Evolutionary conservation across 768 basidiomycete species (phyloP).

Genomic region (Daedalea quercina): DNA sequence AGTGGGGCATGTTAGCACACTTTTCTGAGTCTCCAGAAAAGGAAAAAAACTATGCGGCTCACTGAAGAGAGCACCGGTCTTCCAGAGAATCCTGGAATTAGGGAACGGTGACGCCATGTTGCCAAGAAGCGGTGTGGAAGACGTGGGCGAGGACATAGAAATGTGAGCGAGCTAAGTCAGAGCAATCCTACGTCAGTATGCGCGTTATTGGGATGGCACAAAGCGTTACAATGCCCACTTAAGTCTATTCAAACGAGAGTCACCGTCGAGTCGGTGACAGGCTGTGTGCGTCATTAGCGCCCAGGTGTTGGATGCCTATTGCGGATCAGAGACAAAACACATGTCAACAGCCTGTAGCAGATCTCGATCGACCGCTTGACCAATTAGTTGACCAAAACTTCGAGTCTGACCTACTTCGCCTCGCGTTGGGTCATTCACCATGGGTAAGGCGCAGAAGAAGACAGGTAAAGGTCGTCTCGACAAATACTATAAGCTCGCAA

Average conservation of each 20-base stretch:
- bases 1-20: background rate
- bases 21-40: background rate
- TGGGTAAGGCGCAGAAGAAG: conserved; percentile 73
- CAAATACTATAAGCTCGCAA: conserved; percentile 96
- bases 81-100: conserved; percentile 19
- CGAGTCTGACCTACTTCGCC: background rate
- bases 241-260: too few relatives aligned
- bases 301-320: background rate
- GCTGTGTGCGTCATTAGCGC: too few relatives aligned
- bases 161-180: background rate
- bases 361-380: background rate
- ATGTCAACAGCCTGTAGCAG: background rate
- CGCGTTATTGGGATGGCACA: too few relatives aligned
- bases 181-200: background rate
- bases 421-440: conserved; percentile 5
- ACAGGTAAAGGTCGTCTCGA: conserved; percentile 94
- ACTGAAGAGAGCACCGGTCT: conserved; percentile 22
- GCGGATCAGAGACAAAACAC: background rate
- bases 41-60: background rate
- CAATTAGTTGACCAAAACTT: background rate
- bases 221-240: too few relatives aligned
- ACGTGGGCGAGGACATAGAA: conserved; percentile 17
- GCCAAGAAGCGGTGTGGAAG: conserved; percentile 21
- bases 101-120: conserved; percentile 3
- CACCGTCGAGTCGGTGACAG: too few relatives aligned